Conservation (phyloP, 345 rosid genomes). For the Gossypioides kirkii region DNA sequence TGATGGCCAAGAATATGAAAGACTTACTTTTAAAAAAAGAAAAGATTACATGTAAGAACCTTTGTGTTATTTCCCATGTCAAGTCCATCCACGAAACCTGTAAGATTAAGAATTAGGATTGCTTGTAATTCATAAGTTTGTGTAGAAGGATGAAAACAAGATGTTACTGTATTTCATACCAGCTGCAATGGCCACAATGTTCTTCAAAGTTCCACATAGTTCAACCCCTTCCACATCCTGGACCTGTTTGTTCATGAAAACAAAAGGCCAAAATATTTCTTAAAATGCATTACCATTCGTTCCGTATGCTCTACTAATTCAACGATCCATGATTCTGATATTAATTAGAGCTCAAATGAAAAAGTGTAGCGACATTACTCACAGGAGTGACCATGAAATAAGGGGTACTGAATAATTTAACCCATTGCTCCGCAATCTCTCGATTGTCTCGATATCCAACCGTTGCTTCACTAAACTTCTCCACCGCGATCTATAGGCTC, state of each 20-base stretch:
- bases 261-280: not conserved
- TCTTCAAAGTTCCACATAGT: constrained; percentile 93
- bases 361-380: constrained; percentile 24
- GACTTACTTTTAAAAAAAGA: not conserved
- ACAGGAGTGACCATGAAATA: constrained; percentile 88
- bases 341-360: not conserved
- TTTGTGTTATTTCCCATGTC: constrained; percentile 97
- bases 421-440: constrained; percentile 82
- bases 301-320: not conserved
- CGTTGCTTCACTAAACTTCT: constrained; percentile 95
- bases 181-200: constrained; percentile 88
- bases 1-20: not conserved
- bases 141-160: not conserved
- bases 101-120: constrained; percentile 9
- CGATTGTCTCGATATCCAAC: constrained; percentile 73
- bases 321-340: not conserved
- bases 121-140: not conserved
- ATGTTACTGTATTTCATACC: constrained; percentile 33
- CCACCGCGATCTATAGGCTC: constrained; percentile 68
- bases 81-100: constrained; percentile 93
- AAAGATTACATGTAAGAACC: constrained; percentile 31
- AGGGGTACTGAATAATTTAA: constrained; percentile 73
- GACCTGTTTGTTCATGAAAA: constrained; percentile 38
- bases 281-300: not conserved
- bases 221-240: constrained; percentile 97